Percentiles rank a stretch among this genome's conserved stretches.
Evolutionary conservation across 1,139 yeast species (phyloP).

Genomic region (Ogataea hybrid): DNA sequence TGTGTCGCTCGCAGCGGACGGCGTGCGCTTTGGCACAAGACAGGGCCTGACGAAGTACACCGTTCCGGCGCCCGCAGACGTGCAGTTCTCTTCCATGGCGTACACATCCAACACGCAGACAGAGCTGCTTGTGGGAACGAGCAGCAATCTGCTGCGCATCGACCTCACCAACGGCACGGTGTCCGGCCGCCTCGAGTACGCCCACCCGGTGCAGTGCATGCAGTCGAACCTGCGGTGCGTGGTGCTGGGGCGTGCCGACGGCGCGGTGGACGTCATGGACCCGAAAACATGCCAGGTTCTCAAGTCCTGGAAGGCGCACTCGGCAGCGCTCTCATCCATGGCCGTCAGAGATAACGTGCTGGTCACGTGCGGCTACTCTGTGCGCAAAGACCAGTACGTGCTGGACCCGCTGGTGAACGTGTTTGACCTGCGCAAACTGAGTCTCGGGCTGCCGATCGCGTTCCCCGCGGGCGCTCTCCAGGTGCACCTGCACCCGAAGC

Average conservation of each 20-base stretch:
- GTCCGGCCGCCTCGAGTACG: conserved; percentile 35
- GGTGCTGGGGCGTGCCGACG: conserved; percentile 66
- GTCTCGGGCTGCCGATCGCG: conserved; percentile 75
- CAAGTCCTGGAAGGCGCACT: conserved; percentile 67
- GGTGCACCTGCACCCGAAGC: conserved; percentile 81
- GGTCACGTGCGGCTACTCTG: conserved; percentile 80
- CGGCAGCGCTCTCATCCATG: conserved; percentile 72
- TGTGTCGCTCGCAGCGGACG: conserved; percentile 51
- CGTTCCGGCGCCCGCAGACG: conserved; percentile 35
- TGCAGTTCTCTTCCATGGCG: conserved; percentile 34
- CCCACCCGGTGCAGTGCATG: conserved; percentile 40
- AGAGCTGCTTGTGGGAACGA: conserved; percentile 45
- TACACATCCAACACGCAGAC: conserved; percentile 38
- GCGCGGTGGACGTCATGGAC: conserved; percentile 76
- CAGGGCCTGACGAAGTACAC: conserved; percentile 51
- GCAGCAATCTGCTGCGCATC: conserved; percentile 41
- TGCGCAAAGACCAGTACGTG: conserved; percentile 49
- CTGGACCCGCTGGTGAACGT: conserved; percentile 83
- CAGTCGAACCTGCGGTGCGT: conserved; percentile 43
- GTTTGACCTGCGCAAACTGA: conserved; percentile 74
- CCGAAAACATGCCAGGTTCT: conserved; percentile 52
- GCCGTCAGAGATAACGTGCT: conserved; percentile 75
- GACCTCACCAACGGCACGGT: conserved; percentile 58
- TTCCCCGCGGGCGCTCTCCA: conserved; percentile 90
- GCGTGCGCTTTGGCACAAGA: conserved; percentile 54